These are phyloP conservation scores for Malbranchea zuffiana DNA, from an alignment of 2,329 filamentous ascomycete species.

Conservation along the genomic window DNA sequence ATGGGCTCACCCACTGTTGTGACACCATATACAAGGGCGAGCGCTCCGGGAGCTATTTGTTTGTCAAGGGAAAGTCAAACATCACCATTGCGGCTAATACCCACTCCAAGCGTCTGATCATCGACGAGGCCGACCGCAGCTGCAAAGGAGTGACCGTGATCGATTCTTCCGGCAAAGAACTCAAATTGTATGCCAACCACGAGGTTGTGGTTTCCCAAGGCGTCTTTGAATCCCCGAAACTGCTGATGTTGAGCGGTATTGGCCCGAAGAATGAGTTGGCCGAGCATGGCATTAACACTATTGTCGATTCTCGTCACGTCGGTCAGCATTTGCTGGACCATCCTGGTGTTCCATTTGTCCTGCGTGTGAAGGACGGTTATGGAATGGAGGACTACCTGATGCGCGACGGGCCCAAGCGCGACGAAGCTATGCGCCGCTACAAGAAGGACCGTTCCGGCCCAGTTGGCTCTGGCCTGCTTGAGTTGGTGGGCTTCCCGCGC, in stretches of 20 bases:
- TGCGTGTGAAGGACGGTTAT: constrained; percentile 34
- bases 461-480: constrained; percentile 34
- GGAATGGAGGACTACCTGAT: constrained; percentile 30
- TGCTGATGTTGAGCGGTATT: constrained; percentile 40
- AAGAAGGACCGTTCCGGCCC: constrained; percentile 34
- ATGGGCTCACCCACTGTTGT: constrained; percentile 43
- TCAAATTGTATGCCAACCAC: constrained; percentile 39
- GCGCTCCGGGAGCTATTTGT: constrained; percentile 43
- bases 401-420: constrained; percentile 26
- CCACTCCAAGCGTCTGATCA: constrained; percentile 44
- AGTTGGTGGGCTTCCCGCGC: constrained; percentile 46
- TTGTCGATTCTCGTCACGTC: constrained; percentile 24
- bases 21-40: constrained; percentile 49
- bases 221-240: constrained; percentile 43
- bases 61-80: constrained; percentile 44
- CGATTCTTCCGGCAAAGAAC: constrained; percentile 28
- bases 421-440: constrained; percentile 27
- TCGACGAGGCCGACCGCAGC: constrained; percentile 36
- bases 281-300: constrained; percentile 22
- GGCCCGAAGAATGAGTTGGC: constrained; percentile 33
- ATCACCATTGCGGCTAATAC: constrained; percentile 42
- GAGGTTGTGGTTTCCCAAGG: constrained; percentile 43
- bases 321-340: constrained; percentile 29
- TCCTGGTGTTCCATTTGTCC: constrained; percentile 31
- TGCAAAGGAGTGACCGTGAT: constrained; percentile 41